These are phyloP conservation scores for Xenoacremonium recifei DNA, from an alignment of 2,329 filamentous ascomycete genomes.

Conservation along the genomic window DNA sequence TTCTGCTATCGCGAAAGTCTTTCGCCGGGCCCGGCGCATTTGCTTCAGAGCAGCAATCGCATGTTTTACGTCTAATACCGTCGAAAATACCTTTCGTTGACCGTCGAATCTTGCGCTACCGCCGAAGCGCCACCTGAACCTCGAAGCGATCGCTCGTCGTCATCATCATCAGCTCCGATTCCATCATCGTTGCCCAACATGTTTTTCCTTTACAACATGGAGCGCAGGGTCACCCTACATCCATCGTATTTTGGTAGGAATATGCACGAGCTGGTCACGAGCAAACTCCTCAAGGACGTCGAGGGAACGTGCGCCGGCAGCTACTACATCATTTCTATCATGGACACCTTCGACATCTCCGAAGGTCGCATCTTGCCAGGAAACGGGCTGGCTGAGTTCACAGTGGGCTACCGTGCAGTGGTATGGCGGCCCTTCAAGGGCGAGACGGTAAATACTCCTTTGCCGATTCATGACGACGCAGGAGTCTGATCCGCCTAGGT, in stretches of 20 bases:
- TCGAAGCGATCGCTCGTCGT: constrained; percentile 10
- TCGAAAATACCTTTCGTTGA: no score
- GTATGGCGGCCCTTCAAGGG: constrained; percentile 98
- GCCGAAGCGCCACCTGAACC: no score
- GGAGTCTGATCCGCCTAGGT: constrained; percentile 58
- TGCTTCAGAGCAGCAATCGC: no score
- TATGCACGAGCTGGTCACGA: constrained; percentile 87
- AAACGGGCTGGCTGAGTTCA: constrained; percentile 90
- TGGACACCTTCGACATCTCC: constrained; percentile 93
- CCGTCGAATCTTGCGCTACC: no score
- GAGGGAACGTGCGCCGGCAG: constrained; percentile 94
- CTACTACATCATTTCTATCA: constrained; percentile 97
- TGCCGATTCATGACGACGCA: constrained; percentile 14
- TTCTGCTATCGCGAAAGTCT: no score
- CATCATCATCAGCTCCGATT: no score
- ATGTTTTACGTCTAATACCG: no score
- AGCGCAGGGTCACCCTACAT: constrained; percentile 91
- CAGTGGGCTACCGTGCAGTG: constrained; percentile 90
- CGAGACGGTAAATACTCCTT: constrained; percentile 72
- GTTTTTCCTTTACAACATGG: constrained; percentile 98
- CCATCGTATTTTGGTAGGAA: constrained; percentile 95
- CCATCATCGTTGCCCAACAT: constrained; percentile 55
- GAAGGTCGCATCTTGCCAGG: constrained; percentile 90
- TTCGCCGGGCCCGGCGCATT: no score
- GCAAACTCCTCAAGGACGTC: constrained; percentile 86